Base-by-base conservation (phyloP, 257 asterid genomes). In the Fraxinus americana region DNA sequence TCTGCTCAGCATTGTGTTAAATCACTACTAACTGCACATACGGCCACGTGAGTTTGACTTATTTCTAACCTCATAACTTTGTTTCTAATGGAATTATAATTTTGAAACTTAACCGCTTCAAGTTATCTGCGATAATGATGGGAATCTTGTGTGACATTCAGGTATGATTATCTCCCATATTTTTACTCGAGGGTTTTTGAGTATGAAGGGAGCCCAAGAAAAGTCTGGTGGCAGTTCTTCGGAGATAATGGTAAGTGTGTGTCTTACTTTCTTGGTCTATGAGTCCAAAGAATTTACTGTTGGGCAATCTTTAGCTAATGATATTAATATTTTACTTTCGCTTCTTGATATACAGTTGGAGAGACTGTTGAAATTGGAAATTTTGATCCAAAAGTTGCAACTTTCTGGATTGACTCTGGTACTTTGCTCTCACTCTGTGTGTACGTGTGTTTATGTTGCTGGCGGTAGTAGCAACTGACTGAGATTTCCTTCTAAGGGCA, bases 141-240 rank as follows among this genome's bases (percentile, higher is more conserved):
- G 41, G 48, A 10, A 45, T 71, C 17, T 67, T 63, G 68, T n/a
- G 65, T 74, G 69, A 27, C 75, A 71, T 78, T 78, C 86, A 94
- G 99, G 81, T 94, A 94, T 84, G 99, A 92, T 75, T 94, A 94
- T 82, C 96, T 94, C 79, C 99, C 99, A 12, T 90, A 88, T 80
- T 94, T 94, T 86, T 94, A 94, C 89, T 94, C 99, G 0, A 88
- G 99, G 87, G 95, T 94, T 72, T 94, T 94, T 71, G 99, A 94
- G 86, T 91, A 89, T 73, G 99, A 92, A 81, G 99, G 99, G 59
- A 90, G 98, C 90, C 90, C 85, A 61, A 89, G 99, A 92, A 94
- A 92, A 92, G 96, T 92, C 11, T 91, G 97, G 98, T 92, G 98
- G 99, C 99, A 94, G 72, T 92, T 94, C 85, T 92, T 83, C 84